Base-by-base conservation (phyloP, 371 early-diverging fungal species). In the Fennellomyces sp. region DNA sequence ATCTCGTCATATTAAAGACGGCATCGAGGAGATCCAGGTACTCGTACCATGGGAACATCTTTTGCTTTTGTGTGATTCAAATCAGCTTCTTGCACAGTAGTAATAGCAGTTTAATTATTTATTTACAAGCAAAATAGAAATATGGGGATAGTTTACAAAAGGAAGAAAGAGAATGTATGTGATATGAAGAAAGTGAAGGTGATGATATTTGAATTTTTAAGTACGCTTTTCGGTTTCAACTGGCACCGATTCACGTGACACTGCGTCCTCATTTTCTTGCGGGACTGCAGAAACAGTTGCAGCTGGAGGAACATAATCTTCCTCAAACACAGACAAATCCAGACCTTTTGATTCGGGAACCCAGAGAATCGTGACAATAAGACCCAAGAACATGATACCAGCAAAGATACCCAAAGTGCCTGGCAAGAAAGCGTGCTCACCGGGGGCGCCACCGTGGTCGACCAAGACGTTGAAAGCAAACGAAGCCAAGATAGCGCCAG, bases 401-500 rank as follows among this genome's bases (percentile, higher is more conserved):
- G 91, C 77, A 61, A 90, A 88, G 61, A 91, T 86, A 63, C 82
- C 82, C 55, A 91, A 76, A 21, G 86, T 72, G 58, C 84, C 75
- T 29, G 85, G 86, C 60, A 90, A 76, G 68, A 88, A 88, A 54
- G 82, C 81, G 61, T 90, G 85, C 59, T 77, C 65, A 65, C 73
- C 76, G 13, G 61, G 54, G 29, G 73, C 68, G 49, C 82, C 85
- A 30, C 84, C 84, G 17, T 75, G 57, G 63, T 87, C 83, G 52
- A 84, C 83, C 54, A 87, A 66, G 8, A 70, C 78, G 61, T 83
- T 83, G 70, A 88, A 87, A 1, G 83, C 76, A 65, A 81, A 81
- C 12, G 81, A 64, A 25, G 81, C 78, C 45, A 81, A 62, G 31
- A 81, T 81, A 36, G 95, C 95, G 65, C 95, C 95, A 27, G 89